Base-by-base conservation (phyloP, 345 rosid species). In the Hibiscus tridactylites region DNA sequence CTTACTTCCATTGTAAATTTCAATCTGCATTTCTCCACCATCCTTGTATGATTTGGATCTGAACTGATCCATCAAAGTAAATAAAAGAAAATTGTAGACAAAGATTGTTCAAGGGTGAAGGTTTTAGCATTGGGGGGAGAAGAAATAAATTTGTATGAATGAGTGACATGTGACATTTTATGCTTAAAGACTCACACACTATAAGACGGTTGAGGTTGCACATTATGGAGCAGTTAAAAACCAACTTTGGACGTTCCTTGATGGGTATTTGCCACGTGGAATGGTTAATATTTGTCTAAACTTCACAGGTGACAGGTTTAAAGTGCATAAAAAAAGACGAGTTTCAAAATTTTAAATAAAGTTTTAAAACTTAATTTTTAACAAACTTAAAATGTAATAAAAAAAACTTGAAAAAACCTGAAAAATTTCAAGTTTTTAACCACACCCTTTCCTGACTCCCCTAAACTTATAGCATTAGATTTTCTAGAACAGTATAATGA, bases 1-100 rank as follows among this genome's bases (percentile, higher is more conserved):
- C 44, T 39, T 7, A 39, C 9, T 39, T 69, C 78, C 88, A 29
- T 75, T 62, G 78, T 73, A 74, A 49, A 73, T 74, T 65, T 76
- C 81, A 68, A 76, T 70, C 73, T 74, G 83, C 68, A 70, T 74
- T 62, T 80, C 73, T 54, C 82, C 61, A 56, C 13, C 82, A 71
- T 81, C 83, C 35, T 77, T 84, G 81, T 82, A 83, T 15, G 88
- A 87, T 64, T 75, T 78, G 71, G 90, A 89, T 87, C 95, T 87
- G 67, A 71, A 86, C 7, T 77, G 68, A 73, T 84, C 90, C 95
- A 87, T 87, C 39, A 47, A 57, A 10, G 13, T 49, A 50, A n/a
- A 67, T 29, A 26, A 31, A 16, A 6, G 31, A 31, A 61, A 63
- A 65, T 54, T 52, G 28, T 42, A 1, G 37, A 58, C 39, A 65